Percentiles rank a stretch among this genome's conserved stretches.
These are phyloP conservation scores for Saccharum spontaneum DNA, from an alignment of 176 grass and related monocot species.

Conservation along the genomic window DNA sequence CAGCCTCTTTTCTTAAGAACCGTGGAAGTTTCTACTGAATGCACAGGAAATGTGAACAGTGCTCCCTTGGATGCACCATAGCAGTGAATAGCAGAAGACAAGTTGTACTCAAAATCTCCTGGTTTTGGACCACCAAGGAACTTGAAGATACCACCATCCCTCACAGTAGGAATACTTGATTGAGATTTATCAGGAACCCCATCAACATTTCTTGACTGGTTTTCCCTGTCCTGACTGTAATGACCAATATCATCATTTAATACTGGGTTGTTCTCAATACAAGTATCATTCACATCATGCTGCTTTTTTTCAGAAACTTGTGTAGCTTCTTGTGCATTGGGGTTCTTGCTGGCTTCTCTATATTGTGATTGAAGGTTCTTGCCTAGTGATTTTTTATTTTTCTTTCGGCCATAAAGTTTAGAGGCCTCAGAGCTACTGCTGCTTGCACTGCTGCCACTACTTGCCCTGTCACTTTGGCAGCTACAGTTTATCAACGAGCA, in stretches of 20 bases:
- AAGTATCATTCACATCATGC: slow-evolving; percentile 24
- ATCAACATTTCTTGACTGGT: slow-evolving; percentile 12
- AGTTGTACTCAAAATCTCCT: slow-evolving; percentile 78
- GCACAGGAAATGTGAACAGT: slow-evolving; percentile 38
- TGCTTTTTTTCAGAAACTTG: slow-evolving; percentile 43
- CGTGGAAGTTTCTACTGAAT: slow-evolving; percentile 43
- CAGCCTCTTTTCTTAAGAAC: slow-evolving; percentile 94
- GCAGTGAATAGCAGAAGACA: slow-evolving; percentile 73
- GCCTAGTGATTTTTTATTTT: slow-evolving; percentile 65
- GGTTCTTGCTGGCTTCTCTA: slow-evolving; percentile 34
- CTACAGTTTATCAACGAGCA: slow-evolving; percentile 98
- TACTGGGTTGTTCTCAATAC: slow-evolving; percentile 24
- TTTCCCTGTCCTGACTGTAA: slow-evolving; percentile 17
- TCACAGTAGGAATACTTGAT: slow-evolving; percentile 47
- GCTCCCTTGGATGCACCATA: slow-evolving; percentile 62
- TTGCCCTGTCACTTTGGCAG: slow-evolving; percentile 85
- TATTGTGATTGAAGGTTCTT: slow-evolving; percentile 40
- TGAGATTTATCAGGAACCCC: slow-evolving; percentile 41
- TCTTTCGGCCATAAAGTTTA: slow-evolving; percentile 60
- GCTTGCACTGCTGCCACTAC: slow-evolving; percentile 92
- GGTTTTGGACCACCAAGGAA: slow-evolving; percentile 80
- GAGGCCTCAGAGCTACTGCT: slow-evolving; percentile 67
- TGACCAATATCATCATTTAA: slow-evolving; percentile 24
- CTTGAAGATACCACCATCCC: slow-evolving; percentile 85
- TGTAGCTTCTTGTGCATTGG: slow-evolving; percentile 20